Percentiles rank a stretch among this genome's conserved stretches.
Conservation (phyloP, 441 rosid genomes). For the Francoa sonchifolia region DNA sequence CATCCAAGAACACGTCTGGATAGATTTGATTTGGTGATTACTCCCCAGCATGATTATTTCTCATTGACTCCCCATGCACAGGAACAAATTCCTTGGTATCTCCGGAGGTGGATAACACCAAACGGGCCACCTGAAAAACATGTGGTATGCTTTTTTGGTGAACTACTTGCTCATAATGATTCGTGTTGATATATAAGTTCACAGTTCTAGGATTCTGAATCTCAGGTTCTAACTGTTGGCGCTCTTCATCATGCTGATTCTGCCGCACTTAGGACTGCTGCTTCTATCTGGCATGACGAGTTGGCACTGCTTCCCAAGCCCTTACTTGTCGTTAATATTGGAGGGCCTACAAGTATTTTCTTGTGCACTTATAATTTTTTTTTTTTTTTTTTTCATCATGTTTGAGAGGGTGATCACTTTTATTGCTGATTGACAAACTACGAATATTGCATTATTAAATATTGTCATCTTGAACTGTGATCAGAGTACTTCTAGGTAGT, state of each 20-base stretch:
- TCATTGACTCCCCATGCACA: conserved; percentile 63
- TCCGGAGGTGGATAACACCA: conserved; percentile 77
- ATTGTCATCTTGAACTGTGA: no score
- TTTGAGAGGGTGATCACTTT: conserved; percentile 1
- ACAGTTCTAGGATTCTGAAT: conserved; percentile 9
- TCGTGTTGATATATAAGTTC: no score
- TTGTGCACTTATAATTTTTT: conserved; percentile 9
- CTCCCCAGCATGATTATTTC: conserved; percentile 86
- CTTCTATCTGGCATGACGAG: conserved; percentile 76
- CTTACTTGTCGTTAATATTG: conserved; percentile 74
- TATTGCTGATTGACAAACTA: conserved; percentile 3
- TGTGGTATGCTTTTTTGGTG: conserved; percentile 43
- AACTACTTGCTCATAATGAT: conserved; percentile 4
- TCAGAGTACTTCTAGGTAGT: no score
- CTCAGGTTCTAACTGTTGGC: conserved; percentile 73
- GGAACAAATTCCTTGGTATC: conserved; percentile 54
- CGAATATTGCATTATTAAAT: no score
- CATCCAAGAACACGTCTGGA: conserved; percentile 70
- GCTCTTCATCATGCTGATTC: conserved; percentile 82
- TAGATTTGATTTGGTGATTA: conserved; percentile 84
- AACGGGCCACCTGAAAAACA: conserved; percentile 58
- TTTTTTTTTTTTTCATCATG: conserved; percentile 1
- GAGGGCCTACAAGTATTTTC: conserved; percentile 69
- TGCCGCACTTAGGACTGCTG: conserved; percentile 59
- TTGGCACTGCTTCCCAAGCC: conserved; percentile 78